phyloP scores from a whole-genome alignment of 257 asterid species.

The Nicotiana otophora region DNA sequence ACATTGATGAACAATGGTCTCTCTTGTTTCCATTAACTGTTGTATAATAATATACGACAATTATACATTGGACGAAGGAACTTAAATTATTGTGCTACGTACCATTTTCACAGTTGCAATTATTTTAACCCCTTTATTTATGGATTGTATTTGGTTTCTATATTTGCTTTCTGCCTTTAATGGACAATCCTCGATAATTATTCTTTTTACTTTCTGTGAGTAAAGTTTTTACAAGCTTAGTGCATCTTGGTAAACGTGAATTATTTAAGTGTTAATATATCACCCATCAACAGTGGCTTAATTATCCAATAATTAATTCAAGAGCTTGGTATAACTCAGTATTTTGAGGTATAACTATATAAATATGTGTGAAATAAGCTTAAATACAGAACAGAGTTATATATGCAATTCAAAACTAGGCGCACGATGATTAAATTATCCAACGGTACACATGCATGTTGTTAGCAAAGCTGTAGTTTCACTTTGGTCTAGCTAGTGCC shows the following conservation, averaged over 20 bases:
- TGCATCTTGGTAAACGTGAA: not conserved
- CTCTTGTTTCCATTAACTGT: too few species aligned
- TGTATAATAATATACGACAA: too few species aligned
- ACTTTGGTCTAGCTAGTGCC: slow-evolving; percentile 11
- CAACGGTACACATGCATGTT: not conserved
- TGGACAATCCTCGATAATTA: not conserved
- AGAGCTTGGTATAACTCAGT: not conserved
- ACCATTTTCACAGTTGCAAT: not conserved
- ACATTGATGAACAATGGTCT: not conserved
- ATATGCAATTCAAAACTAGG: not conserved
- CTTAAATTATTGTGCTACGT: not conserved
- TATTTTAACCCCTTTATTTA: not conserved
- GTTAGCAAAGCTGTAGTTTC: not conserved
- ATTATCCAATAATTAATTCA: not conserved
- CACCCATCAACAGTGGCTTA: not conserved
- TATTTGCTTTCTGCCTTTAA: not conserved
- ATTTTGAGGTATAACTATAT: not conserved
- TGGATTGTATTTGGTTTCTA: not conserved
- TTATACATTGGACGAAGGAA: not conserved
- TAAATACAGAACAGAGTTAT: not conserved
- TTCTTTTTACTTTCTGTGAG: not conserved
- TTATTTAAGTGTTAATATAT: too few species aligned
- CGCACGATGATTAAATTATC: too few species aligned
- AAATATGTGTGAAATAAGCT: not conserved
- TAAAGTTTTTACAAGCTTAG: not conserved